A percentile compares a stretch with the other conserved stretches of the same genome.
Conservation (phyloP, 2,329 filamentous ascomycete species). For the Pseudocercospora eumusae region DNA sequence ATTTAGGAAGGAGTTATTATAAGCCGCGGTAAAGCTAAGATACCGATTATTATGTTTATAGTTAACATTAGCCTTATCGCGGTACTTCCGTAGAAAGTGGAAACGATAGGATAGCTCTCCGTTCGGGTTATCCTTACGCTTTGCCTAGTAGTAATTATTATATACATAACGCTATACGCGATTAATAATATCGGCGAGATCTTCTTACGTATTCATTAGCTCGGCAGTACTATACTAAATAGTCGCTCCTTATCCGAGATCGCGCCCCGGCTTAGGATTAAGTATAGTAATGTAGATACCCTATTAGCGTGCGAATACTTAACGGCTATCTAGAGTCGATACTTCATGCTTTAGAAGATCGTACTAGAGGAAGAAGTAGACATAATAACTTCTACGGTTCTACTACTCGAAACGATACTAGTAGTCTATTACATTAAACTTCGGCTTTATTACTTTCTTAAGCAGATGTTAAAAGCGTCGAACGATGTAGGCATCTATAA, state of each 20-base stretch:
- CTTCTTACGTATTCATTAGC: not conserved
- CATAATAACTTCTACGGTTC: not conserved
- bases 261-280: not conserved
- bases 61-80: not conserved
- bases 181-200: not conserved
- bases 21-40: not conserved
- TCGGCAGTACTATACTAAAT: not conserved
- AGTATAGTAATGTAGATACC: not conserved
- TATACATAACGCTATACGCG: not conserved
- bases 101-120: not conserved
- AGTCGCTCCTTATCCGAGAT: not conserved
- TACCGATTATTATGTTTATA: not conserved
- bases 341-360: not conserved
- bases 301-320: not conserved
- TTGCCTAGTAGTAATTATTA: not conserved
- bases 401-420: conserved; percentile 1
- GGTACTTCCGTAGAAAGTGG: not conserved
- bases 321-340: not conserved
- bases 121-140: not conserved
- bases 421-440: conserved; percentile 7
- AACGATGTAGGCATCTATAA: not conserved
- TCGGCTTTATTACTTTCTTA: not conserved
- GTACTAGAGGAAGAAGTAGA: conserved; percentile 1
- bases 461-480: not conserved
- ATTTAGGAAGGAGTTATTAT: not conserved